Evolutionary conservation across 116 monocot genomes (phyloP), one percentile per base, ranked within the genome.

Genomic region (Zostera marina): DNA sequence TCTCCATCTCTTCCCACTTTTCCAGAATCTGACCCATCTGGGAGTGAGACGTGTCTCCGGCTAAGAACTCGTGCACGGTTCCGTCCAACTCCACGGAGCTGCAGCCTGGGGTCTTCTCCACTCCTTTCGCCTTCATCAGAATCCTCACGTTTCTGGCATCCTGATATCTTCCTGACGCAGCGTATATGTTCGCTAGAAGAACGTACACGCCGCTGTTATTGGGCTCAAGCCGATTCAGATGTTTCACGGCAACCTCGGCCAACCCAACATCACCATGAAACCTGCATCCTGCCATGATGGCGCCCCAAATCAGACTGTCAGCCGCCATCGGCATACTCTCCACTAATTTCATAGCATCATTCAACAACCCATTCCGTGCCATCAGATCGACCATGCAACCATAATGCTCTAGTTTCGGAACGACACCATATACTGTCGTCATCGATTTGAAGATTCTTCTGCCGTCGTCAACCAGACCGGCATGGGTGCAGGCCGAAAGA

Each of bases 91-190:
- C 69, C 13, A 74, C 59, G 8, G 56, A 44, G 46, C 69, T 74
- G 24, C 74, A 74, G 4, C 74, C 74, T 11, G 74, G 74, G 12
- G 60, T 69, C 32, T 68, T 74, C 65, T 65, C 70, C 61, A 65
- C 54, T 60, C 65, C 53, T 23, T 51, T 64, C 10, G 41, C 41
- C 47, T 64, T 22, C 74, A 74, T 74, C 32, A 59, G 21, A 24
- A 44, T 23, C 56, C 70, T 59, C 32, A 61, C 44, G n/a, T 55
- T 56, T 46, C 54, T 47, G 5, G 65, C 75, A 65, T 75, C 54
- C 15, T 52, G 22, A 9, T 74, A 60, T 60, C 74, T 52, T 16
- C 68, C 69, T 1, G 65, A 53, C 14, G 69, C 45, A 45, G 69
- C 63, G 42, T 74, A 74, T 47, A 74, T 65, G 53, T 74, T 68